Base-by-base conservation (phyloP, 1,284 basidiomycete genomes). In the Chiua sp. region DNA sequence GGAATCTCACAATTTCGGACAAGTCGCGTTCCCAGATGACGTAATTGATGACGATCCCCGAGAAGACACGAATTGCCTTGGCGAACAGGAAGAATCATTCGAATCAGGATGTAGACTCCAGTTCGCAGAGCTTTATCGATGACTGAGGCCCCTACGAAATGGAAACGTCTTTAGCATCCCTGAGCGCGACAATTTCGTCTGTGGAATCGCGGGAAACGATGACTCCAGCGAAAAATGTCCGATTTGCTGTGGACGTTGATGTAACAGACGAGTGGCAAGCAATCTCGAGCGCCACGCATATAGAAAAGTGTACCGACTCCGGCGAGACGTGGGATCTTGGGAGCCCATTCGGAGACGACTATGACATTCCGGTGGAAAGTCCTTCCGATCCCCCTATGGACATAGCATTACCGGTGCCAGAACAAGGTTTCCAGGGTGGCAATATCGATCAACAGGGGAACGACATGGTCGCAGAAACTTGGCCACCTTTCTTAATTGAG, bases 311-410 rank as follows among this genome's bases (percentile, higher is more conserved):
- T 32, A 28, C 62, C 7, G 63, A 73, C 16, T 71, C 69, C 8
- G 63, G 69, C 33, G 55, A 37, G 15, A 69, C 69, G 2, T 74
- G 69, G 30, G 30, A 32, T 10, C 30, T 32, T 32, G 10, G 30
- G 10, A 32, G 30, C 30, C 30, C 10, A 32, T 32, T 32, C 30
- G 30, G 30, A 32, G 30, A 32, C 30, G 30, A 32, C 30, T n/a
- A n/a, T 0, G 32, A 12, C 28, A 26, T 11, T 47, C 30, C 11
- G 3, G 20, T 49, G 20, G 33, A 54, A 20, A 20, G 13, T 13
- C n/a, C n/a, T n/a, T 53, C 42, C 15, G 20, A 49, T 22, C 5
- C 44, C 10, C n/a, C 33, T 1, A 23, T 13, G 51, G 55, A 53
- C 1, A 13, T n/a, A n/a, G 20, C 33, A 15, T 51, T n/a, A 18